These are phyloP conservation scores for Tausonia pullulans DNA, from an alignment of 1,284 basidiomycete genomes.

Conservation along the genomic window DNA sequence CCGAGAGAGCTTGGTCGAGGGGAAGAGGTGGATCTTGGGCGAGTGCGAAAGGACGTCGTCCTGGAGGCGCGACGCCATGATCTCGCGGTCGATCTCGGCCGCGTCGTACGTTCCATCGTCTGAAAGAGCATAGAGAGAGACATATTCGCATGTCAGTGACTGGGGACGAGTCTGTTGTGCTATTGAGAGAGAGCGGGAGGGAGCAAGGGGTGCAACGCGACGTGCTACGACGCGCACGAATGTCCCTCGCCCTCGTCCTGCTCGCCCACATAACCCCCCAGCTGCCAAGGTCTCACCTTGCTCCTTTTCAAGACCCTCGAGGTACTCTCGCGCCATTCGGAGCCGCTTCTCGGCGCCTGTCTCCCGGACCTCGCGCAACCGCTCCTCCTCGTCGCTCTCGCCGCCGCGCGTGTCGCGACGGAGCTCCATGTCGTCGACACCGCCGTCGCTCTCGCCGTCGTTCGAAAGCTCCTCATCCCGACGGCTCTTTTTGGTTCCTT, in stretches of 20 bases:
- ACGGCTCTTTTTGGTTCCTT: not conserved
- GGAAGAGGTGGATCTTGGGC: slow-evolving; percentile 69
- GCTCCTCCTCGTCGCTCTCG: slow-evolving; percentile 61
- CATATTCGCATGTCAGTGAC: too few species aligned
- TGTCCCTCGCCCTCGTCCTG: not conserved
- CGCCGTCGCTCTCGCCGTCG: slow-evolving; percentile 40
- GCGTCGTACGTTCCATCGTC: slow-evolving; percentile 78
- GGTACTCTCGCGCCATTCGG: slow-evolving; percentile 77
- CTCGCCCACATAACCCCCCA: not conserved
- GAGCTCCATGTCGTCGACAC: slow-evolving; percentile 67
- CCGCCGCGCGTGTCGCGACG: slow-evolving; percentile 46
- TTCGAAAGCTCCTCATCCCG: slow-evolving; percentile 59
- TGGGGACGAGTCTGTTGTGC: not conserved
- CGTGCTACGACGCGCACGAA: too few species aligned
- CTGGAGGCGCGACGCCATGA: slow-evolving; percentile 78
- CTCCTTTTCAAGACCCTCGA: slow-evolving; percentile 69
- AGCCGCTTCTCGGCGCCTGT: slow-evolving; percentile 91
- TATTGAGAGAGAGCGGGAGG: slow-evolving; percentile 2
- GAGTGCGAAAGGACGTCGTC: slow-evolving; percentile 75
- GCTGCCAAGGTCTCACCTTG: slow-evolving; percentile 45
- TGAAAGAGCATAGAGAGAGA: not conserved
- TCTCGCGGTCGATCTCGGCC: slow-evolving; percentile 80
- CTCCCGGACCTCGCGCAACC: slow-evolving; percentile 49
- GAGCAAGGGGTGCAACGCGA: not conserved
- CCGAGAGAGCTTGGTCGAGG: slow-evolving; percentile 46